These are phyloP conservation scores for Pichia sp. DNA, from an alignment of 1,139 yeast genomes.

Conservation along the genomic window DNA sequence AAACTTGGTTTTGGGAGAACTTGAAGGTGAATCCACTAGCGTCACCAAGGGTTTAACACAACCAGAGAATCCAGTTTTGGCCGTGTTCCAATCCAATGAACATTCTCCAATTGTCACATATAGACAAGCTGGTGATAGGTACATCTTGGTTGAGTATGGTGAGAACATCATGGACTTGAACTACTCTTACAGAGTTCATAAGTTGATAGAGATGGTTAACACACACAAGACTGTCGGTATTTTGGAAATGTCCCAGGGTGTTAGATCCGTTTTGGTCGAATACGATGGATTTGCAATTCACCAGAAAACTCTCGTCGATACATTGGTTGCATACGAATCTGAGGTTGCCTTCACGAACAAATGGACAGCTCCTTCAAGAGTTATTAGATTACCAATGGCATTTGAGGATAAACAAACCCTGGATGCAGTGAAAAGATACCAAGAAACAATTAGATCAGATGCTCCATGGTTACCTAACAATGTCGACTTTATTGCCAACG, in stretches of 20 bases:
- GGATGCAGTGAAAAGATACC: constrained; percentile 83
- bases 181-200: constrained; percentile 76
- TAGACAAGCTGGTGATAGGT: constrained; percentile 97
- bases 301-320: constrained; percentile 55
- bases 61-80: constrained; percentile 60
- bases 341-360: constrained; percentile 65
- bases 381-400: constrained; percentile 88
- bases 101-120: constrained; percentile 66
- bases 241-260: constrained; percentile 95
- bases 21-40: constrained; percentile 35
- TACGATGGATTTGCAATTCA: constrained; percentile 54
- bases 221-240: constrained; percentile 66
- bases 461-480: constrained; percentile 99
- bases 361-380: constrained; percentile 82
- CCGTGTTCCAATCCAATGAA: constrained; percentile 38
- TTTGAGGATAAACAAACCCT: constrained; percentile 87
- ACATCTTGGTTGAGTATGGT: constrained; percentile 86
- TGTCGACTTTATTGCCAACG: constrained; percentile 87
- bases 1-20: constrained; percentile 42
- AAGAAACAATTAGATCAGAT: constrained; percentile 83
- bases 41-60: constrained; percentile 31
- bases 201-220: constrained; percentile 66
- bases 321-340: constrained; percentile 66
- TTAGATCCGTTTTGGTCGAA: constrained; percentile 86
- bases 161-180: constrained; percentile 81